phyloP scores from a whole-genome alignment of 208 protist genomes.

The Zelonia costaricensis region DNA sequence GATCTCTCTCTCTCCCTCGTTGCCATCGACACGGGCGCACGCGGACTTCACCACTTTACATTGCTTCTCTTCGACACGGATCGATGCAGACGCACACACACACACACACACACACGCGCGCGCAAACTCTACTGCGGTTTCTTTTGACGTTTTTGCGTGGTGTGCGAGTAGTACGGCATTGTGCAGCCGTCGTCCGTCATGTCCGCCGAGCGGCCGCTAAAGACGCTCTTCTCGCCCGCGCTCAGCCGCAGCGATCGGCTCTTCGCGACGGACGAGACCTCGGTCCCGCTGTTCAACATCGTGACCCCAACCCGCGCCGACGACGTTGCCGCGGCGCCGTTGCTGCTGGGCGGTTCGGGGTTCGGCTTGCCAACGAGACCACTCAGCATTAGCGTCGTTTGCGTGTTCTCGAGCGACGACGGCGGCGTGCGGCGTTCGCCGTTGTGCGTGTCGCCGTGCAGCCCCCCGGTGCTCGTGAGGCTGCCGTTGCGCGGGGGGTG shows the following conservation, averaged over 20 bases:
- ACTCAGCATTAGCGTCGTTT: no score
- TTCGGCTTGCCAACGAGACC: no score
- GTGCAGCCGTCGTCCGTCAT: constrained; percentile 8
- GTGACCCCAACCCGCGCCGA: constrained; percentile 15
- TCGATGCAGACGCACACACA: no score
- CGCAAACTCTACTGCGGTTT: background rate
- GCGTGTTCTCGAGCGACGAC: constrained; percentile 4
- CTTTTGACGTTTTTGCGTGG: background rate
- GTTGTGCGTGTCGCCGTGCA: background rate
- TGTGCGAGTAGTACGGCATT: constrained; percentile 8
- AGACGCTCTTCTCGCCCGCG: background rate
- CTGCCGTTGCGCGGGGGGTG: constrained; percentile 1
- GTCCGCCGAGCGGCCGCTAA: background rate
- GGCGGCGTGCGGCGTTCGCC: background rate
- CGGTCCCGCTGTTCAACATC: background rate
- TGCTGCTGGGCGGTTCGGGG: background rate
- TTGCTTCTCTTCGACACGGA: no score
- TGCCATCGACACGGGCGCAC: no score
- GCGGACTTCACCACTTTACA: no score
- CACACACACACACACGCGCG: background rate
- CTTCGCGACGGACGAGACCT: background rate
- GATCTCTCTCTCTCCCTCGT: no score
- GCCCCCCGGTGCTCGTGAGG: background rate
- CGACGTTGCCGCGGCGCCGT: constrained; percentile 1
- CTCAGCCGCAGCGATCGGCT: constrained; percentile 9